Evolutionary conservation across 495 filamentous ascomycete species (phyloP).

Genomic region (Xylaria castorea): DNA sequence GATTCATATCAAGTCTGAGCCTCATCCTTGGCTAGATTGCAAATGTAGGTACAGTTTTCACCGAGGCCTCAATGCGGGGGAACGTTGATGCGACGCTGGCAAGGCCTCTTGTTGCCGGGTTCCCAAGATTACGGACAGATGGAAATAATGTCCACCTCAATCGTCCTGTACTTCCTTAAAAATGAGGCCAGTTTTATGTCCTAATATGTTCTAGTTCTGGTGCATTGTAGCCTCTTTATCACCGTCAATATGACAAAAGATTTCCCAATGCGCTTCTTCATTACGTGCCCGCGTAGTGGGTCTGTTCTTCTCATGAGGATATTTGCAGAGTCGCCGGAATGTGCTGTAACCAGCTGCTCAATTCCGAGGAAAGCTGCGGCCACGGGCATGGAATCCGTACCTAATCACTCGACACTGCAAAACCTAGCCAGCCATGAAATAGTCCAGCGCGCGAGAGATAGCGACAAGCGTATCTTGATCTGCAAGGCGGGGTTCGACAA

Average conservation of each 20-base stretch:
- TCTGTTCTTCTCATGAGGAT: conserved; percentile 18
- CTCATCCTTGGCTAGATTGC: not conserved
- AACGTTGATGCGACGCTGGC: not conserved
- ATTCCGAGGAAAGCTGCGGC: not conserved
- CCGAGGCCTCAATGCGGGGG: not conserved
- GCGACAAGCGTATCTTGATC: conserved; percentile 17
- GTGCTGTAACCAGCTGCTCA: conserved; percentile 1
- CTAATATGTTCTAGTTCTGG: too few relatives aligned
- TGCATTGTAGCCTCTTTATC: too few relatives aligned
- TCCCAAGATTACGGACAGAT: not conserved
- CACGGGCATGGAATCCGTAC: not conserved
- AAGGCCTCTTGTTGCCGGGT: not conserved
- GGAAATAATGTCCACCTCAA: not conserved
- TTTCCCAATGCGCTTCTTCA: not conserved
- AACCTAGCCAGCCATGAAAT: not conserved
- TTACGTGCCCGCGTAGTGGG: conserved; percentile 16
- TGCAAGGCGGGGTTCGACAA: conserved; percentile 8
- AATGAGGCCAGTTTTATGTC: not conserved
- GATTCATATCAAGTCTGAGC: not conserved
- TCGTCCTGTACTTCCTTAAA: not conserved
- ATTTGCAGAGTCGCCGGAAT: conserved; percentile 18
- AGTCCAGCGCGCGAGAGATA: not conserved
- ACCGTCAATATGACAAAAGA: too few relatives aligned
- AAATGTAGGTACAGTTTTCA: not conserved
- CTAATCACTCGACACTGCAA: conserved; percentile 7